phyloP scores from a whole-genome alignment of 2,329 filamentous ascomycete genomes.

The Paraphoma chrysanthemicola region DNA sequence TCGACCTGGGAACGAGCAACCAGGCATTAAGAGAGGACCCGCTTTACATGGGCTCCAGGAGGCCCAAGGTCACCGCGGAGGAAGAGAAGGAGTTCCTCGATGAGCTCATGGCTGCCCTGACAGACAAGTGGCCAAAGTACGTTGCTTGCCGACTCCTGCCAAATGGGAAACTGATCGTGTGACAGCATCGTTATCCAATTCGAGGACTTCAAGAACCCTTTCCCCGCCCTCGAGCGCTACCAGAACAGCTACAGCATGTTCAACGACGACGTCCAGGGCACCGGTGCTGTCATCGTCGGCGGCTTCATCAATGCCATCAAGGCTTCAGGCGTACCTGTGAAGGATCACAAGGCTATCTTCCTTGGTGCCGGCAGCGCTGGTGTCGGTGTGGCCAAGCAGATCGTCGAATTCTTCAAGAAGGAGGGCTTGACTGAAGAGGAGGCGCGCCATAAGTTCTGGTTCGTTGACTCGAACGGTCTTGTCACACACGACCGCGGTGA shows the following conservation, averaged over 20 bases:
- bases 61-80: constrained; percentile 77
- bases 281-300: constrained; percentile 90
- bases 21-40: constrained; percentile 73
- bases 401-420: constrained; percentile 95
- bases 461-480: constrained; percentile 95
- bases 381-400: constrained; percentile 96
- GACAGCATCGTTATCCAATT: constrained; percentile 82
- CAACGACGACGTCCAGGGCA: constrained; percentile 98
- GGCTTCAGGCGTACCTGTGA: constrained; percentile 81
- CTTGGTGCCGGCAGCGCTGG: constrained; percentile 94
- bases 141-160: constrained; percentile 31
- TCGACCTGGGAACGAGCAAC: constrained; percentile 71
- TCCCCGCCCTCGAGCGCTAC: constrained; percentile 91
- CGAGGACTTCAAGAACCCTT: constrained; percentile 97
- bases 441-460: constrained; percentile 91
- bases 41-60: constrained; percentile 89
- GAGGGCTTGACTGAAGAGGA: constrained; percentile 88
- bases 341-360: constrained; percentile 94
- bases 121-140: constrained; percentile 74
- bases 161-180: constrained; percentile 37
- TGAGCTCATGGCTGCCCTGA: constrained; percentile 92
- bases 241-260: constrained; percentile 91
- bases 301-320: constrained; percentile 81
- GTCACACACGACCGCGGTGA: constrained; percentile 93
- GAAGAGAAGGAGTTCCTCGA: constrained; percentile 93